phyloP scores from a whole-genome alignment of 2,329 filamentous ascomycete genomes.

The Fusarium odoratissimum region DNA sequence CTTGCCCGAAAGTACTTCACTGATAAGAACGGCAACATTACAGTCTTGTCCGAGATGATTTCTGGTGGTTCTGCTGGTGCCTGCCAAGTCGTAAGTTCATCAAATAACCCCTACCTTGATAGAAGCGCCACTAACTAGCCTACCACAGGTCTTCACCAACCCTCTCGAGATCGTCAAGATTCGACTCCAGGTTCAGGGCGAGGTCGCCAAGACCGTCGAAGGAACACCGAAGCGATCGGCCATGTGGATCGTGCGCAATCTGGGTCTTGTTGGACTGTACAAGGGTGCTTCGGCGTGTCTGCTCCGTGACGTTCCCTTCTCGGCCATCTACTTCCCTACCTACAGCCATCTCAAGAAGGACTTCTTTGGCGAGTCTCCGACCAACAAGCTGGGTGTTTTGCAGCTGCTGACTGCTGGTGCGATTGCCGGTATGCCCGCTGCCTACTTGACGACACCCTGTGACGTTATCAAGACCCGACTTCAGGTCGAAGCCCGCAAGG shows the following conservation, averaged over 20 bases:
- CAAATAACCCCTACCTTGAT: not conserved
- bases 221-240: slow-evolving; percentile 88
- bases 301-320: slow-evolving; percentile 96
- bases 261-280: slow-evolving; percentile 94
- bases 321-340: slow-evolving; percentile 97
- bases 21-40: slow-evolving; percentile 81
- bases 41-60: slow-evolving; percentile 77
- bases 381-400: slow-evolving; percentile 88
- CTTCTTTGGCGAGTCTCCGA: slow-evolving; percentile 88
- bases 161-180: slow-evolving; percentile 99
- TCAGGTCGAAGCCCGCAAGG: slow-evolving; percentile 97
- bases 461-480: slow-evolving; percentile 99
- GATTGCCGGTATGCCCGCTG: slow-evolving; percentile 91
- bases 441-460: slow-evolving; percentile 95
- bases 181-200: slow-evolving; percentile 95
- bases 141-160: slow-evolving; percentile 86
- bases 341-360: slow-evolving; percentile 96
- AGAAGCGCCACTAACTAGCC: slow-evolving; percentile 8
- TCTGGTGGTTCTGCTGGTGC: slow-evolving; percentile 90
- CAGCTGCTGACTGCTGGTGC: slow-evolving; percentile 95
- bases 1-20: slow-evolving; percentile 82
- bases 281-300: slow-evolving; percentile 96
- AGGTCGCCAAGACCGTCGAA: slow-evolving; percentile 88
- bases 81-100: slow-evolving; percentile 88
- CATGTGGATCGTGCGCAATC: slow-evolving; percentile 96